Evolutionary conservation across 2,329 filamentous ascomycete genomes (phyloP), one percentile per base, ranked within the genome.

Genomic region (Furcasterigmium sp.): DNA sequence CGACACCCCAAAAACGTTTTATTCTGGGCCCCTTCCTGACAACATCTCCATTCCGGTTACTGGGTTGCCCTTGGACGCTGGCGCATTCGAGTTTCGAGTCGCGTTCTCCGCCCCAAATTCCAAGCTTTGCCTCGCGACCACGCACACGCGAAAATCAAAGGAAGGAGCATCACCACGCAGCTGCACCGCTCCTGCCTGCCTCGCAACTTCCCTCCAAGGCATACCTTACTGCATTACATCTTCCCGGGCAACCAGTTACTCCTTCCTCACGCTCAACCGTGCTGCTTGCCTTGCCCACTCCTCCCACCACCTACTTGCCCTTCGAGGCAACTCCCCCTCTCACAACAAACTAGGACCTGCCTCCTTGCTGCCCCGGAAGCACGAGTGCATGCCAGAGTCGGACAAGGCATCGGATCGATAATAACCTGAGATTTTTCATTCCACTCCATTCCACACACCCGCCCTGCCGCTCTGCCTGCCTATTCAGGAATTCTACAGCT

Each of bases 341-440:
- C 37, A 43, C 46, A 28, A 44, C 42, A n/a, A 36, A 37, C 21
- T 28, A 46, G 39, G 41, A 39, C 14, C 25, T 18, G 34, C 44
- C 34, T 35, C 43, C 26, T 39, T 35, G 26, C 41, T 38, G 30
- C 39, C 39, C 41, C 36, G 39, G 47, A 40, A 41, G 34, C 45
- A 42, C 45, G 37, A 54, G 52, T 52, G 57, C 56, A 50, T 55
- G 54, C 55, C 49, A 46, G 48, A 53, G 56, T 52, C 52, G 52
- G 51, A 57, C 56, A 62, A 35, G n/a, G 32, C 32, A 15, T 53
- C 58, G 65, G 63, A 63, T 62, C 63, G 63, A 60, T 63, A 61
- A 60, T 57, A 55, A 56, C 56, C 53, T 52, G 58, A 60, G 63
- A 53, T 64, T 68, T 59, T 61, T 69, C 65, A 63, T 63, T 71